Base-by-base conservation (phyloP, 164 flowering plant genomes). In the Annona squamosa region DNA sequence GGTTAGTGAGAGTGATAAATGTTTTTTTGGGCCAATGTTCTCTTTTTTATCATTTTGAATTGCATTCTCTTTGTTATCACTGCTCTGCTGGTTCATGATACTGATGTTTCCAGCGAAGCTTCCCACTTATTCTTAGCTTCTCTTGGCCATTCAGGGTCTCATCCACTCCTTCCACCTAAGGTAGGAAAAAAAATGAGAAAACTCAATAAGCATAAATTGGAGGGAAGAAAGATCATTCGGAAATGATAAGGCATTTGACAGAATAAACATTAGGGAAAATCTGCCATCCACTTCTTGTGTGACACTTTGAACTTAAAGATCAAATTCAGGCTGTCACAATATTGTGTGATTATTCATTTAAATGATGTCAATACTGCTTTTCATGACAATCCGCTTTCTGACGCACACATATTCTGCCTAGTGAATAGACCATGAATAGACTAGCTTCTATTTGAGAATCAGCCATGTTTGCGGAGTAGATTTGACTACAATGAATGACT, bases 101-200 rank as follows among this genome's bases (percentile, higher is more conserved):
- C 48, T 52, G 68, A 76, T 4, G 78, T 74, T 44, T 77, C 77
- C 65, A 84, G 76, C 5, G 87, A 82, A 85, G 48, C 73, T 81
- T 84, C 19, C 63, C 72, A 57, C 79, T 77, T 19, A 48, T 72
- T n/a, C 74, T 71, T 17, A 63, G 73, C 66, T 71, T 80, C 72
- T 74, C 69, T 41, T 26, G 48, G 63, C 26, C 45, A 13, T n/a
- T 41, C 73, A 47, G 42, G 37, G 37, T 26, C 37, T 26, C 37
- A 26, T 26, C 73, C 5, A 18, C 69, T 71, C 66, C 77, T 72
- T 84, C 84, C 67, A 77, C 63, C 92, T 87, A 78, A 69, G 75
- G 48, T 16, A 67, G 48, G 5, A 47, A 42, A 65, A 46, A 52
- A 52, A 52, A 16, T 9, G 59, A 52, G 13, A 10, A 9, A 52